Evolutionary conservation across 2,329 filamentous ascomycete species (phyloP), one percentile per base, ranked within the genome.

Genomic region (Colletotrichum sp.): DNA sequence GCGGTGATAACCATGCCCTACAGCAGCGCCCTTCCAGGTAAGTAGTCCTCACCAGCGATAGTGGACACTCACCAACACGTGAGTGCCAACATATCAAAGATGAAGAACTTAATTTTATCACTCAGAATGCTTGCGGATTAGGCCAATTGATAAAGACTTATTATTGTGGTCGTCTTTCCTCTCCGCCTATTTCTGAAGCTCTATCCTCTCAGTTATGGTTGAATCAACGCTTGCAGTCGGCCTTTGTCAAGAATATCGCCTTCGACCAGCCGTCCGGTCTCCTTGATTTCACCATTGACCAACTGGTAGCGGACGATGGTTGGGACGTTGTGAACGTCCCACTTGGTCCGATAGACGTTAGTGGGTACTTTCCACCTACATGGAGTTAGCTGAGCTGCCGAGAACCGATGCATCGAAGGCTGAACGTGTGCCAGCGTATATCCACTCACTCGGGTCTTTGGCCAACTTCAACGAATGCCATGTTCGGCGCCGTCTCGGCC

Each of bases 391-490:
- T 6, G 34, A 55, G 34, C 28, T 52, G 39, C 21, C 21, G 18
- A 67, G 21, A 59, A 26, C 9, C n/a, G 64, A 52, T 12, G 12
- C n/a, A 52, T 21, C 5, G 64, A 34, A 14, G 34, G 2, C 32
- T 26, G 28, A 13, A 24, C 0, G 10, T 21, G 2, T 13, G 12
- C 10, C n/a, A 21, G 43, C n/a, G 32, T 55, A 26, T n/a, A 5
- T 7, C 2, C 24, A 80, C 82, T 61, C 80, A 85, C 85, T 83
- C 82, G 7, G 79, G 71, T 30, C 78, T 79, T 66, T 83, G 82
- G 30, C 85, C 84, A 55, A 86, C 84, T 16, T 84, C 78, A 9
- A 85, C 78, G n/a, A 83, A 78, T 1, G 78, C 79, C 52, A 84
- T 76, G 2, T 57, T 65, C 1, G 82, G 82, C 5, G 81, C 75